phyloP scores from a whole-genome alignment of 768 basidiomycete species.

The Boletus fagicola region DNA sequence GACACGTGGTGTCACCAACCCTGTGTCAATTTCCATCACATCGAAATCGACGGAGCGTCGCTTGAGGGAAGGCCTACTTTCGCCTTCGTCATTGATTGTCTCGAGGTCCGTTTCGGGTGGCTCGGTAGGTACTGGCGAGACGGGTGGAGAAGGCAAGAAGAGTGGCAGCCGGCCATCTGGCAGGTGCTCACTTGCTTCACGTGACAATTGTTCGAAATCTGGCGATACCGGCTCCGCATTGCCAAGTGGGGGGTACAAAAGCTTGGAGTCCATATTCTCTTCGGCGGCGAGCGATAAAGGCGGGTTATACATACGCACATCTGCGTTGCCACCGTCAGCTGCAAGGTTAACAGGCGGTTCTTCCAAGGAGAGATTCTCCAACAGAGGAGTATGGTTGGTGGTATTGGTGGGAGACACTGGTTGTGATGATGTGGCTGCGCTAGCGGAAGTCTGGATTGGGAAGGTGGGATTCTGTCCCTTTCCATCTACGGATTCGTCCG shows the following conservation, averaged over 20 bases:
- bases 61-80: slow-evolving; percentile 18
- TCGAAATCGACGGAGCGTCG: slow-evolving; percentile 18
- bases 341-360: slow-evolving; percentile 8
- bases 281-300: slow-evolving; percentile 6
- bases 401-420: slow-evolving; percentile 9
- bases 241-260: slow-evolving; percentile 4
- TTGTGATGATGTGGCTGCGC: slow-evolving; percentile 4
- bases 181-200: slow-evolving; percentile 10
- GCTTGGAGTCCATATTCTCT: slow-evolving; percentile 13
- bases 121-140: slow-evolving; percentile 29
- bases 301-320: slow-evolving; percentile 25
- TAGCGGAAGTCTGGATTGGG: slow-evolving; percentile 5
- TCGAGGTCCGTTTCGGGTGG: slow-evolving; percentile 25
- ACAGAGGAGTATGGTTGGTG: slow-evolving; percentile 18
- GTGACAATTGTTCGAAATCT: slow-evolving; percentile 10
- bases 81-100: slow-evolving; percentile 7
- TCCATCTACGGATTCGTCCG: slow-evolving; percentile 20
- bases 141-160: slow-evolving; percentile 48
- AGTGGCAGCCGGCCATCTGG: slow-evolving; percentile 37
- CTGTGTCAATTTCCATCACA: slow-evolving; percentile 7
- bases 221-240: background rate
- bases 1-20: background rate
- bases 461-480: slow-evolving; percentile 9
- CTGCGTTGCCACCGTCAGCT: slow-evolving; percentile 9
- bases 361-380: slow-evolving; percentile 24